These are phyloP conservation scores for Telopea speciosissima DNA, from an alignment of 177 flowering plant species.

Conservation along the genomic window DNA sequence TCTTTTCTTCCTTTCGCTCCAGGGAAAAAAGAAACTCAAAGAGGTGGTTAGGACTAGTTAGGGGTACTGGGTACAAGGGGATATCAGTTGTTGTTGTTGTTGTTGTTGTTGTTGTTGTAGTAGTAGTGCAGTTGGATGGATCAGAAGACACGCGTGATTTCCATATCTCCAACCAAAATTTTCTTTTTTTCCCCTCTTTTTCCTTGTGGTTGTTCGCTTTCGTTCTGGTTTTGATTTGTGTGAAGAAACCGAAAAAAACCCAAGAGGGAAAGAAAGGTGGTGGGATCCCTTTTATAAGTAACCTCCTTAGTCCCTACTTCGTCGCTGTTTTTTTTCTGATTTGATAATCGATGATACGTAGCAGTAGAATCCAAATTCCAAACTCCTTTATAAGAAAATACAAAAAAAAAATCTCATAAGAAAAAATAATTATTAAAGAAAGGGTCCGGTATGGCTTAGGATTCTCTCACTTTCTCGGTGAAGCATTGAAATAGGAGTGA, in stretches of 20 bases:
- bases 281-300: neutral
- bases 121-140: neutral
- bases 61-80: neutral
- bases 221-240: neutral
- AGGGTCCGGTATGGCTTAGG: neutral
- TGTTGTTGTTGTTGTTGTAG: too few species aligned
- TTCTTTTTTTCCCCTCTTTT: neutral
- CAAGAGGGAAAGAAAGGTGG: neutral
- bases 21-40: neutral
- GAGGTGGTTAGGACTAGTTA: neutral
- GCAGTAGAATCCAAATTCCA: neutral
- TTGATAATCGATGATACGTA: neutral
- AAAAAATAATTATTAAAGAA: neutral
- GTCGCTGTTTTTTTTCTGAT: neutral
- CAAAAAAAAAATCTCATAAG: too few species aligned
- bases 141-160: neutral
- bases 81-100: too few species aligned
- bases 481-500: neutral
- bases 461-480: neutral
- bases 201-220: too few species aligned
- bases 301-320: neutral
- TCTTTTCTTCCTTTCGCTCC: neutral
- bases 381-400: neutral
- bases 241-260: neutral
- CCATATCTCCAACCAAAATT: neutral